Evolutionary conservation across 2,329 filamentous ascomycete species (phyloP).

Genomic region (Cladosporium sp.): DNA sequence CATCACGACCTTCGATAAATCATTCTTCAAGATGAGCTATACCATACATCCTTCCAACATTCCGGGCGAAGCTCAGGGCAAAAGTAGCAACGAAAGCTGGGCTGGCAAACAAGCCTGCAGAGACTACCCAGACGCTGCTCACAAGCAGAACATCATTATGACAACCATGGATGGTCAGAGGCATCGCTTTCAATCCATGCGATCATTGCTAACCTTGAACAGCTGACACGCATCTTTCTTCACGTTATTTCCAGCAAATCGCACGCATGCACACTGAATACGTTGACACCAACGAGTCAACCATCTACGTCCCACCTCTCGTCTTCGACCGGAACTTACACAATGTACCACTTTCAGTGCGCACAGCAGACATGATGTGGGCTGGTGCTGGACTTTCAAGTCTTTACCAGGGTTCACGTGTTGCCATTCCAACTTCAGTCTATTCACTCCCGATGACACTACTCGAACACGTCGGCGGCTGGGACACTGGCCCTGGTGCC

Average conservation of each 20-base stretch:
- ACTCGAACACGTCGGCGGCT: constrained; percentile 65
- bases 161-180: constrained; percentile 69
- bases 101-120: constrained; percentile 62
- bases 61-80: constrained; percentile 65
- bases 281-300: constrained; percentile 57
- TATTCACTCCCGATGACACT: constrained; percentile 66
- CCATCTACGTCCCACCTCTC: constrained; percentile 66
- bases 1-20: constrained; percentile 59
- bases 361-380: constrained; percentile 70
- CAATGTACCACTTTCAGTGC: constrained; percentile 62
- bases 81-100: constrained; percentile 71
- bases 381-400: constrained; percentile 67
- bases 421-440: constrained; percentile 69
- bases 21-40: constrained; percentile 63
- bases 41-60: constrained; percentile 65
- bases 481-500: constrained; percentile 66
- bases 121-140: constrained; percentile 49
- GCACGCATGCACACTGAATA: constrained; percentile 59
- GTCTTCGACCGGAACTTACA: constrained; percentile 72
- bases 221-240: constrained; percentile 68
- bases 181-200: constrained; percentile 5
- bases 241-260: constrained; percentile 63
- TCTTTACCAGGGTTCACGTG: constrained; percentile 58
- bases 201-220: constrained; percentile 13
- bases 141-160: constrained; percentile 60